Percentiles rank a stretch among this genome's conserved stretches.
These are phyloP conservation scores for Exophiala xenobiotica DNA, from an alignment of 2,329 filamentous ascomycete species.

Conservation along the genomic window DNA sequence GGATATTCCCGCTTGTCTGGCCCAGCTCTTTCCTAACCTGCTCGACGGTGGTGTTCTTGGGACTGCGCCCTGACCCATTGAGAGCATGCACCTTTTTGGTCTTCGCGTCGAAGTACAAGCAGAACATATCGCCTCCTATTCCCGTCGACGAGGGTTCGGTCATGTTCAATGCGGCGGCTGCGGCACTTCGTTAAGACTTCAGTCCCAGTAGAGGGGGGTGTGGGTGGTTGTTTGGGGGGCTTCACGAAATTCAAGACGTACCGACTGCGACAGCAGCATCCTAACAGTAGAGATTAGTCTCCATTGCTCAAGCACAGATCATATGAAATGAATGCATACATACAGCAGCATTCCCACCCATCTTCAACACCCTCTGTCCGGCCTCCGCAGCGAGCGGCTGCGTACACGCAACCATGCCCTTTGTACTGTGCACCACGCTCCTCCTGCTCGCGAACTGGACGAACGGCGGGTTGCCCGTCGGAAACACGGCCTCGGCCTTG, in stretches of 20 bases:
- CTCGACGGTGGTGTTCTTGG: constrained; percentile 67
- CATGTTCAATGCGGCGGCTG: constrained; percentile 86
- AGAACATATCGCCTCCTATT: constrained; percentile 97
- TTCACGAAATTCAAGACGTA: constrained; percentile 42
- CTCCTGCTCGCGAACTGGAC: constrained; percentile 72
- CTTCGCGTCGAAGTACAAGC: constrained; percentile 83
- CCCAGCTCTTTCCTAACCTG: constrained; percentile 68
- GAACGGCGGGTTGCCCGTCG: constrained; percentile 46
- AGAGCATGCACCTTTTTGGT: constrained; percentile 78
- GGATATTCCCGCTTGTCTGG: constrained; percentile 60
- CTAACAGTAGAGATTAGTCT: too few species aligned
- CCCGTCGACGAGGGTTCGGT: constrained; percentile 92
- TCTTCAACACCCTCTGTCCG: constrained; percentile 77
- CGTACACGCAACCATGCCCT: constrained; percentile 85
- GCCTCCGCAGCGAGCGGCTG: constrained; percentile 88
- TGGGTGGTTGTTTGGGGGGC: too few species aligned
- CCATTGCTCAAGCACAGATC: too few species aligned
- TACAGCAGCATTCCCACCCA: constrained; percentile 91
- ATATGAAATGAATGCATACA: constrained; percentile 39
- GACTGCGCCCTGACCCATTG: constrained; percentile 89
- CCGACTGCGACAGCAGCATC: constrained; percentile 94
- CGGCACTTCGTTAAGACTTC: too few species aligned
- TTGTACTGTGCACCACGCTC: constrained; percentile 89
- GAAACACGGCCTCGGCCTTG: constrained; percentile 49
- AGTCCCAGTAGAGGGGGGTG: too few species aligned